Evolutionary conservation across 176 grass and related monocot genomes (phyloP), one percentile per base, ranked within the genome.

Genomic region (Oryza meyeriana): DNA sequence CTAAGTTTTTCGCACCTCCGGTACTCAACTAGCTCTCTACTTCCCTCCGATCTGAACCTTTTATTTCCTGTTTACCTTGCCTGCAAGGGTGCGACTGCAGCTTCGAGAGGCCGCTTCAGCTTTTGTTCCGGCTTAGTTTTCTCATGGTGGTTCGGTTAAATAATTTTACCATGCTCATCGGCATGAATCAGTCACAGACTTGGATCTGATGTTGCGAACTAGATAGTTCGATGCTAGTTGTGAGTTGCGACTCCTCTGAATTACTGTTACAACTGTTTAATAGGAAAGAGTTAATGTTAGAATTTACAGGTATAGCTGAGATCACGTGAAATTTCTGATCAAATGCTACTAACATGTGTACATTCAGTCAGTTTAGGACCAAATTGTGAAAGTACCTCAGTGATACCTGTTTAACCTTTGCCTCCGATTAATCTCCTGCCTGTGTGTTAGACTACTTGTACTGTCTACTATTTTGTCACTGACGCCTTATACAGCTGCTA

Each of bases 1-100:
- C 94, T 48, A 97, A 97, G 75, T 87, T 94, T 61, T 83, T 97
- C 74, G n/a, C 69, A 55, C 84, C 90, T 68, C 90, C 64, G 90
- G 90, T 97, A 85, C 57, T n/a, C 2, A 8, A 32, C 44, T 34
- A 45, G 8, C 17, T 30, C 61, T 31, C 63, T 40, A 1, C 35
- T 32, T 17, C 0, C 20, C 10, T 24, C 57, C 62, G 18, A 74
- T 67, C 81, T 48, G 29, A 74, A 9, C 1, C 3, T 26, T 16
- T 22, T 57, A 17, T 72, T 6, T 0, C 32, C 45, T 59, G 55
- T 58, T 58, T 24, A 6, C 22, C 22, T 24, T 58, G 22, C 22
- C 25, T 10, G 55, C 6, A 24, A 24, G 22, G n/a, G 22, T 11
- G 22, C 55, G 2, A 17, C 24, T 0, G 75, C 32, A 41, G 25